Percentiles rank a stretch among this genome's conserved stretches.
phyloP scores from a whole-genome alignment of 495 filamentous ascomycete genomes.

The Sordaria brevicollis region DNA sequence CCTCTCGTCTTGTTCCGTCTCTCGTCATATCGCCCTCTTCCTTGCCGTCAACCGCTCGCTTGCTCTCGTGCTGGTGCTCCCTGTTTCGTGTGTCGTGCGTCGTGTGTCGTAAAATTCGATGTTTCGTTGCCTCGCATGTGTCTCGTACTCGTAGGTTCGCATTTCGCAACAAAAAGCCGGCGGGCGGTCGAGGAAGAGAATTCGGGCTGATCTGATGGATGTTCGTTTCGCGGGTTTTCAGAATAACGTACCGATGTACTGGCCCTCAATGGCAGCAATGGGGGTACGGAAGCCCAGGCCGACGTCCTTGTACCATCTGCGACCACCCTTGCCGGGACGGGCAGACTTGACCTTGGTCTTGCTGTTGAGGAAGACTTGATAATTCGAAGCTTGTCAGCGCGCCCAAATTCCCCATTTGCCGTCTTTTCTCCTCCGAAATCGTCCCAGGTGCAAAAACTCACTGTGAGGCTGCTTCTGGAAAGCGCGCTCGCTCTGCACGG shows the following conservation, averaged over 20 bases:
- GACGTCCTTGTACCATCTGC: slow-evolving; percentile 99
- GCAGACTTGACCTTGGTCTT: slow-evolving; percentile 84
- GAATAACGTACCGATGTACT: slow-evolving; percentile 84
- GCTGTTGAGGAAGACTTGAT: slow-evolving; percentile 73
- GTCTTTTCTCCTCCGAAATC: background rate
- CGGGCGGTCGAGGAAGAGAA: background rate
- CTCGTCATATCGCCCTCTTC: background rate
- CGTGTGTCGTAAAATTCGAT: background rate
- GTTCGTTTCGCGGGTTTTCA: background rate
- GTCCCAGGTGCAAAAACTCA: slow-evolving; percentile 12
- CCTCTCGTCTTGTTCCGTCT: background rate
- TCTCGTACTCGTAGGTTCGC: background rate
- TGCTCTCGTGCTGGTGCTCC: background rate
- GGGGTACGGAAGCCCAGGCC: slow-evolving; percentile 97
- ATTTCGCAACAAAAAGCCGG: background rate
- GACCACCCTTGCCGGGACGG: slow-evolving; percentile 65
- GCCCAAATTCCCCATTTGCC: slow-evolving; percentile 1
- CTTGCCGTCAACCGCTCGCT: background rate
- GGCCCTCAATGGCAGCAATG: slow-evolving; percentile 93
- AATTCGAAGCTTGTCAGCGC: slow-evolving; percentile 10
- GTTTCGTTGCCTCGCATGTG: background rate
- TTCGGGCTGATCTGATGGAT: background rate
- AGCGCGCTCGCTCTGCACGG: slow-evolving; percentile 95
- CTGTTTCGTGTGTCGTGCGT: background rate
- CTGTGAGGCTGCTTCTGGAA: slow-evolving; percentile 99